Percentiles rank a stretch among this genome's conserved stretches.
These are phyloP conservation scores for Eucalyptus sideroxylon DNA, from an alignment of 345 rosid genomes.

Conservation along the genomic window DNA sequence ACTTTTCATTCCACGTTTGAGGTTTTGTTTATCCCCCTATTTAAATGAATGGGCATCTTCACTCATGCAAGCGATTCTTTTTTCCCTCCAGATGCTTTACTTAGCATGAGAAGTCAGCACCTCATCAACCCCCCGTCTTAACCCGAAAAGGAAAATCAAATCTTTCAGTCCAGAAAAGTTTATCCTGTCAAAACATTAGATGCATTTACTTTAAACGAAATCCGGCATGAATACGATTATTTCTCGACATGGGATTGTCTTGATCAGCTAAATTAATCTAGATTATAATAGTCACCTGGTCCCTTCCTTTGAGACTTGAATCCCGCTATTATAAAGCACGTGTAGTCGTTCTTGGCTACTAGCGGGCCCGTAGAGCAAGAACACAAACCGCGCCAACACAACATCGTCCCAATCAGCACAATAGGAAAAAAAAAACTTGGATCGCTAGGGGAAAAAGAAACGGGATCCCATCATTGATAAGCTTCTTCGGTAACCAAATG, in stretches of 20 bases:
- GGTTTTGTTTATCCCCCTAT: neutral
- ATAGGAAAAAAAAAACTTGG: rapidly evolving
- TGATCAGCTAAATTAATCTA: neutral
- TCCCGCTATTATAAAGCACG: neutral
- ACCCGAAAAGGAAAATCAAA: neutral
- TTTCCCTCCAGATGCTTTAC: neutral
- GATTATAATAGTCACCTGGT: neutral
- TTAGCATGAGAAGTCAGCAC: neutral
- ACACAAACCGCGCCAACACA: neutral
- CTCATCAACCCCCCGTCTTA: neutral
- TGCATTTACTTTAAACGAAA: neutral
- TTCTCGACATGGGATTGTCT: neutral
- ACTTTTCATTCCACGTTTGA: neutral
- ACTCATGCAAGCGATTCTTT: neutral
- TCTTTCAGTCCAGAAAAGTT: neutral
- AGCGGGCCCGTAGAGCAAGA: neutral
- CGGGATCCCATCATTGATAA: neutral
- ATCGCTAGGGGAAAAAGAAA: neutral
- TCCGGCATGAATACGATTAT: neutral
- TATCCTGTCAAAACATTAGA: neutral
- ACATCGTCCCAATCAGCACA: neutral
- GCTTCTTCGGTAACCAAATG: neutral
- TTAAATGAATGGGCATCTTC: neutral
- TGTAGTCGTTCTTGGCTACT: neutral
- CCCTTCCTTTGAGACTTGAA: neutral